Base-by-base conservation (phyloP, 2,329 filamentous ascomycete species). In the Fusarium setosum region DNA sequence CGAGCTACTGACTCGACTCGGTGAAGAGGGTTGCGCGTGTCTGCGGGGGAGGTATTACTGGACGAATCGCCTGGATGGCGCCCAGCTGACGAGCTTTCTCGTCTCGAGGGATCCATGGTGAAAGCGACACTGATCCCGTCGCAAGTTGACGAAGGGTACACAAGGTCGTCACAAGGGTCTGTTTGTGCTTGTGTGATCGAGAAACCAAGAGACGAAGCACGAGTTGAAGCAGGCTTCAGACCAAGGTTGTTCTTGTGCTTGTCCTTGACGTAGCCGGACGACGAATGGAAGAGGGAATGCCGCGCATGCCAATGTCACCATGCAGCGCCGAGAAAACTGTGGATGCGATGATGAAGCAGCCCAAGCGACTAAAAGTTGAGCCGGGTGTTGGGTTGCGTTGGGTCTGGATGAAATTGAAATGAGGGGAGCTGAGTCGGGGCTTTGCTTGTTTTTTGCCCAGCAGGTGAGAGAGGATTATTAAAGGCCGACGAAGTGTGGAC, bases 31-130 rank as follows among this genome's bases (percentile, higher is more conserved):
- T 70, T 68, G 48, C 84, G 81, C 62, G 80, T 82, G 62, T 87
- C 84, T 47, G 82, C 83, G 15, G 86, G 83, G 52, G 86, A 84
- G 57, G 82, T 67, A 60, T 76, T 68, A 65, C 72, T 68, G 42
- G 79, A 76, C 63, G 74, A 77, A 56, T 78, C 75, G 71, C 72
- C 75, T 40, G 72, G 72, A 34, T 77, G 75, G 59, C 78, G 80
- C 57, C 76, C 76, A 65, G 71, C 72, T 59, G 75, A 77, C 61
- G 75, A 69, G 61, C 67, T 72, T 44, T 76, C 75, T 56, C 71
- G 71, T 42, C 68, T 67, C 37, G 77, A 73, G 32, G 81, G 75
- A 73, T 84, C 83, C 84, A 86, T 86, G 70, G 54, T 73, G 69
- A 47, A 53, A 37, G 56, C 9, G 20, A 32, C 51, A 42, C 54